These are phyloP conservation scores for Royoungia palumana DNA, from an alignment of 768 basidiomycete genomes.

Conservation along the genomic window DNA sequence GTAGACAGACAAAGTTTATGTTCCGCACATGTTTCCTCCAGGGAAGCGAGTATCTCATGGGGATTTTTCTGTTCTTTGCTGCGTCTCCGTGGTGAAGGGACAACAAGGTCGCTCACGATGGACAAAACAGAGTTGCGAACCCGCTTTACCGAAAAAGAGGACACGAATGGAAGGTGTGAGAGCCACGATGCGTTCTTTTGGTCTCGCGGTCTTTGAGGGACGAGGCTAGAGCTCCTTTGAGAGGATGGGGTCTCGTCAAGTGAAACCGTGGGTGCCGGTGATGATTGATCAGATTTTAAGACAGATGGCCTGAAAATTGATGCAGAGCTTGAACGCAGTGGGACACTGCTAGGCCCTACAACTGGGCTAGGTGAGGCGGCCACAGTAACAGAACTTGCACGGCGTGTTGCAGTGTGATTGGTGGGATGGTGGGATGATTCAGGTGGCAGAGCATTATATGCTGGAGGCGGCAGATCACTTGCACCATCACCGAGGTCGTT, in stretches of 20 bases:
- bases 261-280: background rate
- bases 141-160: slow-evolving; percentile 37
- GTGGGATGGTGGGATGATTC: background rate
- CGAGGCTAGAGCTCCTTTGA: background rate
- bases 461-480: slow-evolving; percentile 9
- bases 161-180: slow-evolving; percentile 25
- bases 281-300: background rate
- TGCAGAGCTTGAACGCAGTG: no score
- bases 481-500: background rate
- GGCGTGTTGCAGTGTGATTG: background rate
- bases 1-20: slow-evolving; percentile 42
- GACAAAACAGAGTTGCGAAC: slow-evolving; percentile 49
- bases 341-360: background rate
- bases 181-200: slow-evolving; percentile 27
- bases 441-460: slow-evolving; percentile 11
- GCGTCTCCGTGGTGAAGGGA: slow-evolving; percentile 1
- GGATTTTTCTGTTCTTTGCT: slow-evolving; percentile 14
- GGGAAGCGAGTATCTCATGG: slow-evolving; percentile 50
- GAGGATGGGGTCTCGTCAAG: background rate
- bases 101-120: slow-evolving; percentile 51
- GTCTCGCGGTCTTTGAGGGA: background rate
- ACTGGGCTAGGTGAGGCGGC: background rate
- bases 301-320: background rate
- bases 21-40: slow-evolving; percentile 53
- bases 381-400: background rate